Conservation (phyloP, 1,139 yeast species). For the Protomyces inouyei region DNA sequence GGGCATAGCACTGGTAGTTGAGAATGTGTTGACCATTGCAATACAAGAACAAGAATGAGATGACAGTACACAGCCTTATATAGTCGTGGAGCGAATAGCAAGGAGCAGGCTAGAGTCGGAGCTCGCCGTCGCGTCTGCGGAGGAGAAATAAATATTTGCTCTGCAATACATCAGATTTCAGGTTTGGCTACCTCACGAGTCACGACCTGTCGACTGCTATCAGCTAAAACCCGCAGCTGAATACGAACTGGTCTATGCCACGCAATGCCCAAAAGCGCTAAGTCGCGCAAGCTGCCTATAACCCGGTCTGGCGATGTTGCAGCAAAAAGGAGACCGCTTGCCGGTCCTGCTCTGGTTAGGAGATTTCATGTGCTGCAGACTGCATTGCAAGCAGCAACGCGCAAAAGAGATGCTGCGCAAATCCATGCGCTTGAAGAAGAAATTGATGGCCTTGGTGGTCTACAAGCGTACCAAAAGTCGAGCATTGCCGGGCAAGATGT, state of each 20-base stretch:
- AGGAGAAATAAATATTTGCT: too few relatives aligned
- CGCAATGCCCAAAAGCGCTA: neutral
- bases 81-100: too few relatives aligned
- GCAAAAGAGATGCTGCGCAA: neutral
- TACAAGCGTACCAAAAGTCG: conserved; percentile 63
- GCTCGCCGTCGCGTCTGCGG: too few relatives aligned
- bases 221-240: too few relatives aligned
- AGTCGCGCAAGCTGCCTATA: neutral
- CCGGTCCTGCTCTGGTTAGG: conserved; percentile 36
- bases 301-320: neutral
- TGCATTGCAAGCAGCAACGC: conserved; percentile 32
- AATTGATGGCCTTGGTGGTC: conserved; percentile 59
- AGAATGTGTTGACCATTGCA: conserved; percentile 33
- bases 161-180: too few relatives aligned
- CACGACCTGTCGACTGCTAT: too few relatives aligned
- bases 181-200: too few relatives aligned
- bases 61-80: too few relatives aligned
- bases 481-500: conserved; percentile 76
- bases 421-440: conserved; percentile 59
- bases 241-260: too few relatives aligned
- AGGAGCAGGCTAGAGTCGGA: too few relatives aligned
- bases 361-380: conserved; percentile 40
- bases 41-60: too few relatives aligned
- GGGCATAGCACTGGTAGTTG: conserved; percentile 29
- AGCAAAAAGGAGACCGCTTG: neutral